Conservation (phyloP, 108 stramenopile genomes). For the Seminavis robusta region DNA sequence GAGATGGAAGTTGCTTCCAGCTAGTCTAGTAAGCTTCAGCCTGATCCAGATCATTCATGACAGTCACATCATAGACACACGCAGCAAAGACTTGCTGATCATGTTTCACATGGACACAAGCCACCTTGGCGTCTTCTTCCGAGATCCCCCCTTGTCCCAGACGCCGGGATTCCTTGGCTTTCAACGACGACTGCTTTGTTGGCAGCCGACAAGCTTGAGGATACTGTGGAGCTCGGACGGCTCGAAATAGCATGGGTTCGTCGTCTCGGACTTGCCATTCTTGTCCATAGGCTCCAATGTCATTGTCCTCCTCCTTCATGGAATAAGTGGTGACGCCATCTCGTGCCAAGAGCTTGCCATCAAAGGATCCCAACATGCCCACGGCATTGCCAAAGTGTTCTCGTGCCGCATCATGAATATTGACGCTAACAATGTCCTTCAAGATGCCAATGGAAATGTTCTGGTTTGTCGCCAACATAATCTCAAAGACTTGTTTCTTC, state of each 20-base stretch:
- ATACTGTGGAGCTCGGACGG: constrained; percentile 7
- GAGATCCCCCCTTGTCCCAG: too few relatives aligned
- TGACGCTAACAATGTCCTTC: constrained; percentile 16
- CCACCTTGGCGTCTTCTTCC: too few relatives aligned
- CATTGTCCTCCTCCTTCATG: constrained; percentile 1
- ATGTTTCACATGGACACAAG: too few relatives aligned
- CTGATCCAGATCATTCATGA: too few relatives aligned
- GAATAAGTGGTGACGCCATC: too few relatives aligned
- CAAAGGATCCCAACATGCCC: constrained; percentile 16
- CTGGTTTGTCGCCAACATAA: constrained; percentile 9
- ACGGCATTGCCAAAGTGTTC: constrained; percentile 13
- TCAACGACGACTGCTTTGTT: too few relatives aligned
- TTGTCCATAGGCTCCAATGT: constrained; percentile 1
- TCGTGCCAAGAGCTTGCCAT: constrained; percentile 10
- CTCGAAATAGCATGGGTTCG: constrained; percentile 15
- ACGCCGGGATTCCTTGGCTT: too few relatives aligned
- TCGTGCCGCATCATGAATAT: neutral
- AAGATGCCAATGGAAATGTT: constrained; percentile 10
- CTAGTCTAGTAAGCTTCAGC: too few relatives aligned
- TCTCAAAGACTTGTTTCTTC: too few relatives aligned
- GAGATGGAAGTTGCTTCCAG: too few relatives aligned
- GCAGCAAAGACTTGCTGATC: too few relatives aligned
- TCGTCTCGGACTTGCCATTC: constrained; percentile 13
- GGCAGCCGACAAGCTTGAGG: neutral
- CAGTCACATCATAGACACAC: too few relatives aligned